Evolutionary conservation across 2,329 filamentous ascomycete species (phyloP).

Genomic region (Colletotrichum sp.): DNA sequence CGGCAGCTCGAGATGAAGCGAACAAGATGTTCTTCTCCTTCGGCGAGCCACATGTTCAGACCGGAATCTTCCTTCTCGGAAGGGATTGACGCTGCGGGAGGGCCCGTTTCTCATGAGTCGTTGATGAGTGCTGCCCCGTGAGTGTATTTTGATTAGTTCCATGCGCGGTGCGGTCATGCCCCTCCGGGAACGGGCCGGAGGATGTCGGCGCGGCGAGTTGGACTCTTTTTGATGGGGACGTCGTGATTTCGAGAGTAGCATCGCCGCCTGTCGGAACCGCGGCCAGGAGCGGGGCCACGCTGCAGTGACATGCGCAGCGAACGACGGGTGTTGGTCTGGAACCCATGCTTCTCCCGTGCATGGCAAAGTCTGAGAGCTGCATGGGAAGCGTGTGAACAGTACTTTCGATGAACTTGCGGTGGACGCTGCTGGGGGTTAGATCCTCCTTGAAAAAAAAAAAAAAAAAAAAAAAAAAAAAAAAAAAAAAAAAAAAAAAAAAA

Average conservation of each 20-base stretch:
- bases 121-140: background rate
- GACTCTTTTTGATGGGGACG: background rate
- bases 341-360: background rate
- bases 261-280: conserved; percentile 1
- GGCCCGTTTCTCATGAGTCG: conserved; percentile 4
- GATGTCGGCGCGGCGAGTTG: background rate
- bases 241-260: background rate
- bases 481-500: background rate
- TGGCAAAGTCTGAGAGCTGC: background rate
- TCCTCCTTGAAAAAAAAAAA: background rate
- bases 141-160: background rate
- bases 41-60: background rate
- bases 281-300: background rate
- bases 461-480: background rate
- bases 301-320: background rate
- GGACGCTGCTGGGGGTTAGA: background rate
- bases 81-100: conserved; percentile 11
- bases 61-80: background rate
- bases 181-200: conserved; percentile 11
- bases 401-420: background rate
- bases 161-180: conserved; percentile 15
- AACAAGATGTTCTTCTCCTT: background rate
- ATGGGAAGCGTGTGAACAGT: background rate
- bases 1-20: background rate
- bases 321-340: background rate